phyloP scores from a whole-genome alignment of 2,329 filamentous ascomycete genomes.

The Hypoxylon rubiginosum region DNA sequence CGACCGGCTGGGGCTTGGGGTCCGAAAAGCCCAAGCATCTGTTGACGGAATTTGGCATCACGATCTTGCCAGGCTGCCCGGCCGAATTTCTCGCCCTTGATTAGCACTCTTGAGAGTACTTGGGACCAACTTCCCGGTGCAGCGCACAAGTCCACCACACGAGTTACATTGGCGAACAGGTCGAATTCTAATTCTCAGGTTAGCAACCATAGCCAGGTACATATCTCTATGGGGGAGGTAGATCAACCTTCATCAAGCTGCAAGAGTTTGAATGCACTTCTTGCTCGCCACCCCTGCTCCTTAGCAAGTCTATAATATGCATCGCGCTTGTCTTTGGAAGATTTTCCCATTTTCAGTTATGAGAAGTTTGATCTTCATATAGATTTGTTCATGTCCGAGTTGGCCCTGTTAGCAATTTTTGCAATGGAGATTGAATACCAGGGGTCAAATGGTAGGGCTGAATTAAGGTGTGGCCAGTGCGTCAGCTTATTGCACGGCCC shows the following conservation, averaged over 20 bases:
- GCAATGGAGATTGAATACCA: no score
- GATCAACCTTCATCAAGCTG: constrained; percentile 84
- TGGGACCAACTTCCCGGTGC: constrained; percentile 98
- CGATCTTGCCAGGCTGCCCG: constrained; percentile 88
- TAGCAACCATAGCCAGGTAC: constrained; percentile 18
- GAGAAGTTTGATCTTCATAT: background rate
- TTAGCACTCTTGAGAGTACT: constrained; percentile 91
- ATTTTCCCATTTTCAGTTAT: constrained; percentile 81
- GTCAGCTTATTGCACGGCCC: background rate
- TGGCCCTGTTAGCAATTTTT: constrained; percentile 32
- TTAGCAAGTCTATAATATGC: constrained; percentile 98
- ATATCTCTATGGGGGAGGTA: constrained; percentile 8
- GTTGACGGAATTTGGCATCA: constrained; percentile 74
- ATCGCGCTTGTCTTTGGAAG: constrained; percentile 98
- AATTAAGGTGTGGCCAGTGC: constrained; percentile 52
- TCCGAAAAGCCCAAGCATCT: constrained; percentile 68
- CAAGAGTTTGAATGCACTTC: constrained; percentile 96
- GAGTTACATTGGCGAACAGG: constrained; percentile 88
- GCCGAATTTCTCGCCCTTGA: constrained; percentile 93
- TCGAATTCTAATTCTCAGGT: constrained; percentile 79
- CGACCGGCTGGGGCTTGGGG: constrained; percentile 45
- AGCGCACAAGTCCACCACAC: constrained; percentile 95
- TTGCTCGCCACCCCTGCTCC: constrained; percentile 97
- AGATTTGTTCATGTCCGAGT: constrained; percentile 6
- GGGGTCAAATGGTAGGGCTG: constrained; percentile 43